phyloP scores from a whole-genome alignment of 164 flowering plant genomes.

The Vitis riparia region DNA sequence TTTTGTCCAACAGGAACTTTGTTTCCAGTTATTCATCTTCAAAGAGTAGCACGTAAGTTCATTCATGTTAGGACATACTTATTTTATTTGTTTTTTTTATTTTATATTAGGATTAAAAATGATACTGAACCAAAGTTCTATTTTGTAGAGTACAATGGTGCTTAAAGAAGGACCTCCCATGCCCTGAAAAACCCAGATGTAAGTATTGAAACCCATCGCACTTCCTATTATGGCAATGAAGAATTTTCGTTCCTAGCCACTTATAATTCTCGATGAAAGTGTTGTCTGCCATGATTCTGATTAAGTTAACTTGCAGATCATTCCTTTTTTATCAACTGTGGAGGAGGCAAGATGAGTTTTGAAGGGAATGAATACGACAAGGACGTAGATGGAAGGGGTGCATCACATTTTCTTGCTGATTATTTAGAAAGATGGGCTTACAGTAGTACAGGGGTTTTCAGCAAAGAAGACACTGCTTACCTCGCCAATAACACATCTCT shows the following conservation, averaged over 20 bases:
- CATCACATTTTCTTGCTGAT: conserved; percentile 32
- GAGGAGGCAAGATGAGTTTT: conserved; percentile 36
- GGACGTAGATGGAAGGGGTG: conserved; percentile 37
- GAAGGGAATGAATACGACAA: conserved; percentile 50
- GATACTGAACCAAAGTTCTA: background rate
- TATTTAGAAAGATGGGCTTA: conserved; percentile 52
- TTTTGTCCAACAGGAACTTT: conserved; percentile 42
- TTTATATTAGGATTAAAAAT: no score
- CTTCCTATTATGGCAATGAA: no score
- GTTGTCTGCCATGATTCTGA: no score
- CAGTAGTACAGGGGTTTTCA: conserved; percentile 58
- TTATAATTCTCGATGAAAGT: no score
- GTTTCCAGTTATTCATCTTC: conserved; percentile 41
- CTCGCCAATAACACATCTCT: conserved; percentile 22
- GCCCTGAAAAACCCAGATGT: conserved; percentile 45
- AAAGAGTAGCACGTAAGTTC: conserved; percentile 42
- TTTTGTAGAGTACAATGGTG: conserved; percentile 50
- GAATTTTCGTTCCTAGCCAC: no score
- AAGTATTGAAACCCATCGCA: conserved; percentile 15
- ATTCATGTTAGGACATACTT: no score
- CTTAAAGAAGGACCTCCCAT: conserved; percentile 64
- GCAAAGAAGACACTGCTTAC: conserved; percentile 19
- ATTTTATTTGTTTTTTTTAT: background rate
- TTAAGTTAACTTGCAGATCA: conserved; percentile 36
- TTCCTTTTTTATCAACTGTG: conserved; percentile 75